phyloP scores from a whole-genome alignment of 306 rosid species.

The Fragaria ananassa region DNA sequence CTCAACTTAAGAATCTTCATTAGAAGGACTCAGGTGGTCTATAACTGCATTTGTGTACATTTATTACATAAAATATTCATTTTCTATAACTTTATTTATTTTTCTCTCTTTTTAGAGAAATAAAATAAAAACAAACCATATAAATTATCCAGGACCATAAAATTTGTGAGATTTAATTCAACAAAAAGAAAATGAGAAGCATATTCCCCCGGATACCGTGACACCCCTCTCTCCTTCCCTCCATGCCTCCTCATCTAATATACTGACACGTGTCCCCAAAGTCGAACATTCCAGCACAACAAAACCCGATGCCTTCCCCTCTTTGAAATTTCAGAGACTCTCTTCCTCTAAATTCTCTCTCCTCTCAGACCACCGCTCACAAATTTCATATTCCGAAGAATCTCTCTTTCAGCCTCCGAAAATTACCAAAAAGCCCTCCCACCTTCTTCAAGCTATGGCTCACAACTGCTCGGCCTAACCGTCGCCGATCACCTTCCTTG shows the following conservation, averaged over 20 bases:
- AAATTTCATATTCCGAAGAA: constrained; percentile 2
- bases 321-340: not conserved
- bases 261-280: not conserved
- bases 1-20: too few species aligned
- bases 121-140: not conserved
- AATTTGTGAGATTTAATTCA: not conserved
- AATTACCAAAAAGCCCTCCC: not conserved
- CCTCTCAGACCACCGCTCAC: not conserved
- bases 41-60: not conserved
- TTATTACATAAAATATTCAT: not conserved
- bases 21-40: too few species aligned
- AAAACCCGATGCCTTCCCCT: not conserved
- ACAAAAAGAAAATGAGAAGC: not conserved
- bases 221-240: not conserved
- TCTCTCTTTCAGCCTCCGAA: not conserved
- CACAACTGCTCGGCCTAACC: not conserved
- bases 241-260: not conserved
- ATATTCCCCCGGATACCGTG: not conserved
- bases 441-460: not conserved
- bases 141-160: not conserved
- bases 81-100: too few species aligned
- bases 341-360: not conserved
- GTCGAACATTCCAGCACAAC: not conserved
- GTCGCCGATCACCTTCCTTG: not conserved
- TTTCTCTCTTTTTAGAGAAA: not conserved